Percentiles rank a stretch among this genome's conserved stretches.
phyloP scores from a whole-genome alignment of 2,329 filamentous ascomycete genomes.

The Neopestalotiopsis rosae region DNA sequence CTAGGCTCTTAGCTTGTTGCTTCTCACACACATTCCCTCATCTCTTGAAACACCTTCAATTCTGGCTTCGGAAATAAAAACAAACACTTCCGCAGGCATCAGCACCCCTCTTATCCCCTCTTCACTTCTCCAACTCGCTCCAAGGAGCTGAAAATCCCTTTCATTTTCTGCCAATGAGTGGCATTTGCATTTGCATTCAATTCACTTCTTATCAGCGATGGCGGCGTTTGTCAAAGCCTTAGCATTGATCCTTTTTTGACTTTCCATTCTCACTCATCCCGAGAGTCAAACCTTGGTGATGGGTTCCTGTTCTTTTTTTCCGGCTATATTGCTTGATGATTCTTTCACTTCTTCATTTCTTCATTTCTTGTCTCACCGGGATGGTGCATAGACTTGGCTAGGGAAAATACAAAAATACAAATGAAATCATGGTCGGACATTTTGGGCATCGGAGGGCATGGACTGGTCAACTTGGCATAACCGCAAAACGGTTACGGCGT shows the following conservation, averaged over 20 bases:
- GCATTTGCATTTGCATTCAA: neutral
- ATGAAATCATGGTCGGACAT: neutral
- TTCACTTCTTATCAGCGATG: neutral
- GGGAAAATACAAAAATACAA: neutral
- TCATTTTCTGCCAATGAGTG: neutral
- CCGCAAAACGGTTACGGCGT: no score
- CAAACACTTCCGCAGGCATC: neutral
- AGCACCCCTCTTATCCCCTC: neutral
- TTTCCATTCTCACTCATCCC: neutral
- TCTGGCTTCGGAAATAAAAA: neutral
- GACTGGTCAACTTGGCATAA: neutral
- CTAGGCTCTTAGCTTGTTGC: neutral
- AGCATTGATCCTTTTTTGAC: neutral
- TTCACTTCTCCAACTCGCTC: neutral
- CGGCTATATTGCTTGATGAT: neutral
- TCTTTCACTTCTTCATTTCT: neutral
- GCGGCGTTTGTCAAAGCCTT: neutral
- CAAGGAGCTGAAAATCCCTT: neutral
- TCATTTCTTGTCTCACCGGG: neutral
- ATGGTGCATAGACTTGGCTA: neutral
- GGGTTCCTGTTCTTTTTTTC: neutral
- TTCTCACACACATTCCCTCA: neutral
- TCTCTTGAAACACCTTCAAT: neutral
- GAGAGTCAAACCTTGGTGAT: neutral
- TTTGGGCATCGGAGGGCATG: neutral